A percentile compares a stretch with the other conserved stretches of the same genome.
Conservation (phyloP, 129 eudicot species). For the Artemisia argyi region DNA sequence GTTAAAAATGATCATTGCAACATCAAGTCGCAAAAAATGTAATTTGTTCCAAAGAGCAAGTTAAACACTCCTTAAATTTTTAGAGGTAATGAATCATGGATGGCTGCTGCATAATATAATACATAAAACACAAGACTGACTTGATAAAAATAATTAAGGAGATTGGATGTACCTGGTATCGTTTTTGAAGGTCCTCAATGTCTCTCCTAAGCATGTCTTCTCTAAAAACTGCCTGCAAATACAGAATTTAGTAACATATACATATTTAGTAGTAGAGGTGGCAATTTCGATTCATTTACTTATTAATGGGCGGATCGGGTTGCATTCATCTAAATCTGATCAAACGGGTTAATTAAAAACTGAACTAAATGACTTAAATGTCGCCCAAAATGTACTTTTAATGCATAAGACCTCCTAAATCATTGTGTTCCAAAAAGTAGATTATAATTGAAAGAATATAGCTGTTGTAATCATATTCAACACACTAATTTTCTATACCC, state of each 20-base stretch:
- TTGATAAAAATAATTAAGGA: slow-evolving; percentile 13
- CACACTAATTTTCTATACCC: too few species aligned
- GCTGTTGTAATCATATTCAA: too few species aligned
- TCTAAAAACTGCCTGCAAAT: slow-evolving; percentile 71
- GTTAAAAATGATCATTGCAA: background rate
- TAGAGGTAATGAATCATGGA: slow-evolving; percentile 22
- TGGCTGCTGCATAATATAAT: background rate
- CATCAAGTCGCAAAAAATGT: background rate
- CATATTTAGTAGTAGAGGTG: slow-evolving; percentile 5
- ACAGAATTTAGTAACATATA: slow-evolving; percentile 3
- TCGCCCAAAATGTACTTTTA: too few species aligned
- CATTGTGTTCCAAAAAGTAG: too few species aligned
- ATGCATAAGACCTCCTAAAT: too few species aligned
- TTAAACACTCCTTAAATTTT: background rate
- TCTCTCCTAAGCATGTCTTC: slow-evolving; percentile 93
- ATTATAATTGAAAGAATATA: too few species aligned
- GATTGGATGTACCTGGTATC: slow-evolving; percentile 67
- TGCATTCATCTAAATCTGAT: background rate
- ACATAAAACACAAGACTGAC: slow-evolving; percentile 9
- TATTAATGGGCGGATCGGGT: background rate
- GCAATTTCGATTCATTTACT: background rate
- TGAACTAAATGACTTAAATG: background rate
- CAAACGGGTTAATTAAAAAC: background rate
- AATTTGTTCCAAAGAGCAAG: background rate
- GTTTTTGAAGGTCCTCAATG: slow-evolving; percentile 87